Conservation (phyloP, 1,284 basidiomycete genomes). For the Ustilago cynodontis region DNA sequence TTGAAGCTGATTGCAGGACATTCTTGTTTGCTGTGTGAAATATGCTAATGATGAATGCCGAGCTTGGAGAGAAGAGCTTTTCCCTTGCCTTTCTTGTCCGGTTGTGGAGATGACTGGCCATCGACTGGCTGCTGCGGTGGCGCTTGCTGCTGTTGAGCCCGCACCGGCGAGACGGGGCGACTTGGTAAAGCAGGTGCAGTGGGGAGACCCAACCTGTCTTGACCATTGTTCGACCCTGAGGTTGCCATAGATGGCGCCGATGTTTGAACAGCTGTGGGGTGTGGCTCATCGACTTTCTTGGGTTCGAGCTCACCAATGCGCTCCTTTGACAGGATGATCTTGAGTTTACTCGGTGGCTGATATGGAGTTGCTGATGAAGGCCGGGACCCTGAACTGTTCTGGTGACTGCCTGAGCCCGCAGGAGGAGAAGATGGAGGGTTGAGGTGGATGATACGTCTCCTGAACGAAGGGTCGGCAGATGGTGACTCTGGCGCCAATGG, state of each 20-base stretch:
- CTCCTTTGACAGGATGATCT: conserved; percentile 49
- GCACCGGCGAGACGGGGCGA: conserved; percentile 20
- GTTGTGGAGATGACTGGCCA: neutral
- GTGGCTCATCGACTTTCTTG: conserved; percentile 16
- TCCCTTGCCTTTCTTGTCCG: conserved; percentile 37
- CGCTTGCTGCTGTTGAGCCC: neutral
- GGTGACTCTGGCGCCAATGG: neutral
- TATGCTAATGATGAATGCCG: conserved; percentile 22
- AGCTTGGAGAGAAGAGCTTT: conserved; percentile 46
- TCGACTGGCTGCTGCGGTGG: conserved; percentile 1
- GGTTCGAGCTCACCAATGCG: conserved; percentile 50
- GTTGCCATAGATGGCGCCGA: neutral
- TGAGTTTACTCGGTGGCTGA: conserved; percentile 42
- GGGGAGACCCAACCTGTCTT: conserved; percentile 12
- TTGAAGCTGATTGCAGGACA: neutral
- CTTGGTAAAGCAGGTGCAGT: conserved; percentile 6
- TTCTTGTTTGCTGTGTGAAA: neutral
- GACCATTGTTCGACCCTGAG: neutral
- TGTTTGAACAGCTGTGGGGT: neutral
- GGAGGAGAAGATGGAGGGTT: conserved; percentile 19
- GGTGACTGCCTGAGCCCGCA: neutral
- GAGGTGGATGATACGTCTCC: conserved; percentile 35
- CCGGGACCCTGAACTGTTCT: neutral
- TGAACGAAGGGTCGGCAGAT: conserved; percentile 4
- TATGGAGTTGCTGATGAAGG: conserved; percentile 8